Conservation (phyloP, 2,329 filamentous ascomycete species). For the Fulvia fulva region DNA sequence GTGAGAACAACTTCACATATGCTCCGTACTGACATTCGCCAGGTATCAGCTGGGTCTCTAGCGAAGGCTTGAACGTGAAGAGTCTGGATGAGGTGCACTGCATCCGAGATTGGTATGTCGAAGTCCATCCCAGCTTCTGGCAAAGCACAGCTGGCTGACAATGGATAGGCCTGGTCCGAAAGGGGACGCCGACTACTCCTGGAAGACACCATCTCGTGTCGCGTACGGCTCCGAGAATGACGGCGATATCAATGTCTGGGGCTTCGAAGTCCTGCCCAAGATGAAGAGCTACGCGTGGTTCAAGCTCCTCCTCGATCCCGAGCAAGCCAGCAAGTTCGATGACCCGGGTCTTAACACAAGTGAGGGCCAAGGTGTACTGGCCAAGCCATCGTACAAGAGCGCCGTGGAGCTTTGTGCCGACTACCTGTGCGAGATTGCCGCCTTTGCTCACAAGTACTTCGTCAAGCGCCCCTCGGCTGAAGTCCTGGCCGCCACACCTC, state of each 20-base stretch:
- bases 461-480: conserved; percentile 1
- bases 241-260: not conserved
- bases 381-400: not conserved
- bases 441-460: conserved; percentile 1
- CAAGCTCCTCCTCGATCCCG: conserved; percentile 10
- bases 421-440: conserved; percentile 5
- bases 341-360: conserved; percentile 7
- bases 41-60: conserved; percentile 12
- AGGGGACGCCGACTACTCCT: conserved; percentile 6
- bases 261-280: conserved; percentile 5
- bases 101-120: conserved; percentile 7
- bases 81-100: conserved; percentile 7
- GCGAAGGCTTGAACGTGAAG: conserved; percentile 6
- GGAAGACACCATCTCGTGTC: conserved; percentile 12
- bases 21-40: not conserved
- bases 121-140: not conserved
- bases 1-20: not conserved
- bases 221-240: conserved; percentile 5
- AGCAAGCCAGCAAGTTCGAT: conserved; percentile 6
- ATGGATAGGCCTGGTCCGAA: conserved; percentile 4
- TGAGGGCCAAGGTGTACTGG: conserved; percentile 8
- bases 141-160: not conserved
- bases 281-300: conserved; percentile 12
- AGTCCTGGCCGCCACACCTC: conserved; percentile 52
- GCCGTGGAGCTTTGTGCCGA: conserved; percentile 13